These are phyloP conservation scores for Pseudocercospora fijiensis DNA, from an alignment of 2,329 filamentous ascomycete genomes.

Conservation along the genomic window DNA sequence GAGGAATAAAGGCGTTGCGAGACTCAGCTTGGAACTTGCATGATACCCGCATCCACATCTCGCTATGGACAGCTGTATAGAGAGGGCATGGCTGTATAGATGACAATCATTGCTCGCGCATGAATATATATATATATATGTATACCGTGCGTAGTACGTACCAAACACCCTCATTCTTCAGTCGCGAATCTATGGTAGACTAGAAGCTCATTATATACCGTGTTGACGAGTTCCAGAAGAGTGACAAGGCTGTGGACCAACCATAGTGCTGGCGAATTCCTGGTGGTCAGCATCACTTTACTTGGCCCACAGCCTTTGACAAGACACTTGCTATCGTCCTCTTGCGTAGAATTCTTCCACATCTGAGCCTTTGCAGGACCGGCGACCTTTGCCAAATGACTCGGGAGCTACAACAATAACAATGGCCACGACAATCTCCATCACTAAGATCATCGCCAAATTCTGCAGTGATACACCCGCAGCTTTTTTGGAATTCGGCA, in stretches of 20 bases:
- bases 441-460: neutral
- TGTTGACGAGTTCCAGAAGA: neutral
- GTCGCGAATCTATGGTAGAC: neutral
- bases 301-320: neutral
- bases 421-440: neutral
- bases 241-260: neutral
- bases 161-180: neutral
- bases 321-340: too few relatives aligned
- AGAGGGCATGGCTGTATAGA: neutral
- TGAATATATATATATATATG: too few relatives aligned
- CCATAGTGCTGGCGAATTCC: neutral
- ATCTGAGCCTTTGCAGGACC: neutral
- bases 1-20: neutral
- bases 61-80: neutral
- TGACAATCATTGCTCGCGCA: neutral
- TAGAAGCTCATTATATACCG: neutral
- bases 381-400: neutral
- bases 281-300: too few relatives aligned
- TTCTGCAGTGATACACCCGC: neutral
- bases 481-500: neutral
- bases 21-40: neutral
- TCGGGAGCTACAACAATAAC: neutral
- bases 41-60: neutral
- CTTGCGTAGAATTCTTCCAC: neutral
- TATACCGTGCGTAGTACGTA: neutral